Percentiles rank a stretch among this genome's conserved stretches.
Evolutionary conservation across 2,329 filamentous ascomycete genomes (phyloP).

Genomic region (Scedosporium boydii): DNA sequence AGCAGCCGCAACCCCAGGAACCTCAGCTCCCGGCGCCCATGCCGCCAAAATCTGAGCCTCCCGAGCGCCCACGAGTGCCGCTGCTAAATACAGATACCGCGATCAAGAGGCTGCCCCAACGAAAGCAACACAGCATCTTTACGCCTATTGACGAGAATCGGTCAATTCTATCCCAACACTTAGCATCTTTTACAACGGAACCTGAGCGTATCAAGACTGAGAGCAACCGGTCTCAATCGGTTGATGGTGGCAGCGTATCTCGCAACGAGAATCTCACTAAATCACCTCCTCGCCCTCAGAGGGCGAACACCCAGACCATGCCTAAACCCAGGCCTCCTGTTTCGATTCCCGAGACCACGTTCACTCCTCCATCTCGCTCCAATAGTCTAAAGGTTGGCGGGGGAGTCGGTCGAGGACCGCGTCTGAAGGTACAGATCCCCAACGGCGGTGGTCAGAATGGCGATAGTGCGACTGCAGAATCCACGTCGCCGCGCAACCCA

Average conservation of each 20-base stretch:
- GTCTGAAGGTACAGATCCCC: conserved; percentile 89
- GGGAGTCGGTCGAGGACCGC: conserved; percentile 65
- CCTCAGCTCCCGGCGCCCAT: conserved; percentile 42
- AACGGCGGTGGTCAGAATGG: conserved; percentile 74
- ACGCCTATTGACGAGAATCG: conserved; percentile 92
- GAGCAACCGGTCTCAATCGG: conserved; percentile 49
- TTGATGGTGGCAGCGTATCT: conserved; percentile 50
- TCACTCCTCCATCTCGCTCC: conserved; percentile 66
- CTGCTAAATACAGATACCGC: conserved; percentile 40
- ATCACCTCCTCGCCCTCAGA: conserved; percentile 46
- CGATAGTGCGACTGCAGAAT: conserved; percentile 65
- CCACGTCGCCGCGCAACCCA: conserved; percentile 48
- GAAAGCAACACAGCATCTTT: conserved; percentile 87
- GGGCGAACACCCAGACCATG: conserved; percentile 37
- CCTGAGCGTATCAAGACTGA: conserved; percentile 20
- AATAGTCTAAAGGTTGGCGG: conserved; percentile 63
- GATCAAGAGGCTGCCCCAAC: conserved; percentile 58
- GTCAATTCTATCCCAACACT: conserved; percentile 79
- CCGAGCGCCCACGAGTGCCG: conserved; percentile 34
- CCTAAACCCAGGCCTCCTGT: conserved; percentile 40
- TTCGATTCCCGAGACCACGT: conserved; percentile 52
- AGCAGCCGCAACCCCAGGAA: conserved; percentile 31
- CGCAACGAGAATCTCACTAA: conserved; percentile 31
- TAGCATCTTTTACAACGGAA: conserved; percentile 56
- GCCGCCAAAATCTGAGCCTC: conserved; percentile 38